Base-by-base conservation (phyloP, 2,329 filamentous ascomycete species). In the Talaromyces sp. region DNA sequence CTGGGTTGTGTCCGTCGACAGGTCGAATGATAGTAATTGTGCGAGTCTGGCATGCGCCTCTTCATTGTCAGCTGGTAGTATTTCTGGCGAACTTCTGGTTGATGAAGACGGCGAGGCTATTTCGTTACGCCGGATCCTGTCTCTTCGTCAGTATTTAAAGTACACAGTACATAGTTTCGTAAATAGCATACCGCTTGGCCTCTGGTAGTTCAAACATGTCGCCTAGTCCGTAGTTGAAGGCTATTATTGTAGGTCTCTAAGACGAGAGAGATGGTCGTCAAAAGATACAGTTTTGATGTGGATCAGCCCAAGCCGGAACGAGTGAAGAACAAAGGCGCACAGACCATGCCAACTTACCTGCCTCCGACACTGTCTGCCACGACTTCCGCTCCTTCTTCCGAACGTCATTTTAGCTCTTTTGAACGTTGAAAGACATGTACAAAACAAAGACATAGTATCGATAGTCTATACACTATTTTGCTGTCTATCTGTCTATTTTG, bases 111-210 rank as follows among this genome's bases (percentile, higher is more conserved):
- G 70, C 4, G 74, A 73, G 43, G 71, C 69, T 39, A 79, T 69
- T 61, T 79, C 75, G 59, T 78, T 71, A 66, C 76, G 76, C 22
- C 76, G 74, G 65, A 79, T 70, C 45, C 76, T 79, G 57, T 69
- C 33, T 39, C 39, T 22, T n/a, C 52, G 33, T 27, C 9, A 56
- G 49, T 37, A 27, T 14, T 43, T 16, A 6, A 31, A 31, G 0
- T 31, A 31, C 3, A 31, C 27, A 31, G 7, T 31, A 31, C 27
- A 31, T 31, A 31, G 7, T 31, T 31, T 6, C 27, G 27, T 31
- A 31, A 1, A 31, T 31, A 31, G 8, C 70, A 54, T 70, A 79
- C 76, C 75, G 73, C 69, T 77, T 78, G 16, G 76, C 75, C 57
- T 73, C 67, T 45, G 76, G 74, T 45, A 77, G 66, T 49, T 76